A percentile compares a stretch with the other conserved stretches of the same genome.
Evolutionary conservation across 2,329 filamentous ascomycete genomes (phyloP).

Genomic region (Taxawa tesnikishii): DNA sequence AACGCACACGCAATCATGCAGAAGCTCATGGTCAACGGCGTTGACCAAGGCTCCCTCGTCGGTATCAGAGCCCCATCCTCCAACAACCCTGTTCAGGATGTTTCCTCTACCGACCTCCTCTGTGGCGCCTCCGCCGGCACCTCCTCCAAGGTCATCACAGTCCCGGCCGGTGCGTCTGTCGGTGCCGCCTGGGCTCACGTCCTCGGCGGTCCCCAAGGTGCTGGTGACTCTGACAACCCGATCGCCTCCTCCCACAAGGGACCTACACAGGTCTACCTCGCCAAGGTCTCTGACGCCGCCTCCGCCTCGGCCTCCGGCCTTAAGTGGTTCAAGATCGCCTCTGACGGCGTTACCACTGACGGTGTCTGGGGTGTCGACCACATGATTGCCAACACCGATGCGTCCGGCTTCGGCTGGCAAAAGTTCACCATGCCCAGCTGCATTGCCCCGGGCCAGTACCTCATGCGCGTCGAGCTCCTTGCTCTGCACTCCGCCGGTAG

Average conservation of each 20-base stretch:
- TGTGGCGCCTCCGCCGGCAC: slow-evolving; percentile 13
- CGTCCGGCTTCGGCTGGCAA: slow-evolving; percentile 23
- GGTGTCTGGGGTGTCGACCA: slow-evolving; percentile 37
- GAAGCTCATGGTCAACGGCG: slow-evolving; percentile 35
- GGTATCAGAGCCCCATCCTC: slow-evolving; percentile 28
- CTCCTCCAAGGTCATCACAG: slow-evolving; percentile 20
- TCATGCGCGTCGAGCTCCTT: slow-evolving; percentile 42
- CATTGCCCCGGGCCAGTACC: slow-evolving; percentile 42
- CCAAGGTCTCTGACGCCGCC: slow-evolving; percentile 31
- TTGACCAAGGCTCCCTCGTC: slow-evolving; percentile 32
- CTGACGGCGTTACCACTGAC: slow-evolving; percentile 32
- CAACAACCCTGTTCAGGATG: slow-evolving; percentile 41
- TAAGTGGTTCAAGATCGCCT: slow-evolving; percentile 42
- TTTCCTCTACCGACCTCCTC: slow-evolving; percentile 22
- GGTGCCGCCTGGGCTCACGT: slow-evolving; percentile 7
- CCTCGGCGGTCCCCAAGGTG: slow-evolving; percentile 6
- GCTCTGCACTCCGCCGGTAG: slow-evolving; percentile 40
- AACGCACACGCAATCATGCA: slow-evolving; percentile 45
- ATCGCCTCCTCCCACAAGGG: slow-evolving; percentile 6
- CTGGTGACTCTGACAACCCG: slow-evolving; percentile 2
- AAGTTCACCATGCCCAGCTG: slow-evolving; percentile 37
- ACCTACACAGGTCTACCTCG: too few relatives aligned
- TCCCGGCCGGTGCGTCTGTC: too few relatives aligned
- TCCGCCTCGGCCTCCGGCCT: slow-evolving; percentile 29
- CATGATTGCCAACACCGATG: slow-evolving; percentile 15